A percentile compares a stretch with the other conserved stretches of the same genome.
Conservation (phyloP, 129 eudicot species). For the Escallonia herrerae region DNA sequence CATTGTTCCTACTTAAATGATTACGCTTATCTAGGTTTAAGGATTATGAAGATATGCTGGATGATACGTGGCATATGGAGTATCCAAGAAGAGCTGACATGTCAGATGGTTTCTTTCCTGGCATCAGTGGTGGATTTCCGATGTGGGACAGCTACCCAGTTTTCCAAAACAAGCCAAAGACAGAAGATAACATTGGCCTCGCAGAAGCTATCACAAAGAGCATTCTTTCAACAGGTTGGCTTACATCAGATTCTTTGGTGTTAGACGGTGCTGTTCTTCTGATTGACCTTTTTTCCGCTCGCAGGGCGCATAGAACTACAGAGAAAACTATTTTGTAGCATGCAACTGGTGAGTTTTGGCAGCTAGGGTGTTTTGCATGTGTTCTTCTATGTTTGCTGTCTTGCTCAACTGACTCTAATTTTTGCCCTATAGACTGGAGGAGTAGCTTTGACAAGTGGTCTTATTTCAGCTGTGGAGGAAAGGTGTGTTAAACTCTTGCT, state of each 20-base stretch:
- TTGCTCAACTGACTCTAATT: constrained; percentile 9
- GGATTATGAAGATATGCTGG: constrained; percentile 93
- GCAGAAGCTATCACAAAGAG: constrained; percentile 95
- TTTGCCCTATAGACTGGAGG: constrained; percentile 73
- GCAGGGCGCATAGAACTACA: constrained; percentile 94
- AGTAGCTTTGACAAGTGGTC: constrained; percentile 77
- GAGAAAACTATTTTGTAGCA: constrained; percentile 91
- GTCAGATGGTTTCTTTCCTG: constrained; percentile 63
- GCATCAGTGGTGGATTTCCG: constrained; percentile 46
- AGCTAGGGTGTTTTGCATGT: background rate
- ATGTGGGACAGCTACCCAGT: constrained; percentile 84
- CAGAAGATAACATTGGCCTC: constrained; percentile 76
- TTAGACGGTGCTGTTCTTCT: constrained; percentile 8
- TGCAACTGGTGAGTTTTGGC: constrained; percentile 76
- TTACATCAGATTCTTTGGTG: background rate
- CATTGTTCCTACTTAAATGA: constrained; percentile 5
- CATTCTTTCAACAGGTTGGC: constrained; percentile 74
- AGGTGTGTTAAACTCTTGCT: constrained; percentile 41
- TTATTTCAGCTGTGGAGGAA: constrained; percentile 87
- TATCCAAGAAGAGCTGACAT: constrained; percentile 58
- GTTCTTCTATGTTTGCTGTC: background rate
- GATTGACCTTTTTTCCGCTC: constrained; percentile 6
- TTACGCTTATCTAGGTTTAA: constrained; percentile 50
- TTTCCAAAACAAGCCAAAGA: constrained; percentile 57
- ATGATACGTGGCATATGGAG: constrained; percentile 78